Evolutionary conservation across 1,139 yeast genomes (phyloP).

Genomic region (Debaryomycetaceae sp.): DNA sequence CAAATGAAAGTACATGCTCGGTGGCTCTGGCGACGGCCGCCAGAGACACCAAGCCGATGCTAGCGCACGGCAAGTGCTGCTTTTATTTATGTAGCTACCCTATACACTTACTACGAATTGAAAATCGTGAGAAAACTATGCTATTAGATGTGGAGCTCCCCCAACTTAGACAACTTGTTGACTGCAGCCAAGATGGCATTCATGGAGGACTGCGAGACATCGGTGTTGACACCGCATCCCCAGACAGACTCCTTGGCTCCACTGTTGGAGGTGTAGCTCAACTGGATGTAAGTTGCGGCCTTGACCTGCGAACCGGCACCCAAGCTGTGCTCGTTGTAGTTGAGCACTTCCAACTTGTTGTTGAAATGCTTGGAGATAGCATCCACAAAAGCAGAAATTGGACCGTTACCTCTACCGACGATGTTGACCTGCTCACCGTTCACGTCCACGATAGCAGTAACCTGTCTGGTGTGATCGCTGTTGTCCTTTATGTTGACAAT

Average conservation of each 20-base stretch:
- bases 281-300: conserved; percentile 48
- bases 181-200: conserved; percentile 44
- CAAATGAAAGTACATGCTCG: too few species aligned
- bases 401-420: conserved; percentile 44
- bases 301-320: conserved; percentile 42
- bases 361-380: conserved; percentile 35
- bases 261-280: conserved; percentile 25
- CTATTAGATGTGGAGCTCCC: conserved; percentile 17
- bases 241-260: conserved; percentile 30
- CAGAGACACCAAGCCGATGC: too few species aligned
- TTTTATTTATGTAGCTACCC: background rate
- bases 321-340: conserved; percentile 43
- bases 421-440: conserved; percentile 21
- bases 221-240: conserved; percentile 48
- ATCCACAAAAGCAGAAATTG: conserved; percentile 45
- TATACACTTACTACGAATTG: conserved; percentile 1
- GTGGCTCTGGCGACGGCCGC: too few species aligned
- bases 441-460: conserved; percentile 23
- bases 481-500: conserved; percentile 21
- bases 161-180: conserved; percentile 28
- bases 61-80: background rate
- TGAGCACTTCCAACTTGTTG: conserved; percentile 36
- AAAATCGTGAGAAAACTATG: background rate
- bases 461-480: conserved; percentile 22
- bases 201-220: conserved; percentile 46